These are phyloP conservation scores for Phytophthora syringae DNA, from an alignment of 352 stramenopile genomes.

Conservation along the genomic window DNA sequence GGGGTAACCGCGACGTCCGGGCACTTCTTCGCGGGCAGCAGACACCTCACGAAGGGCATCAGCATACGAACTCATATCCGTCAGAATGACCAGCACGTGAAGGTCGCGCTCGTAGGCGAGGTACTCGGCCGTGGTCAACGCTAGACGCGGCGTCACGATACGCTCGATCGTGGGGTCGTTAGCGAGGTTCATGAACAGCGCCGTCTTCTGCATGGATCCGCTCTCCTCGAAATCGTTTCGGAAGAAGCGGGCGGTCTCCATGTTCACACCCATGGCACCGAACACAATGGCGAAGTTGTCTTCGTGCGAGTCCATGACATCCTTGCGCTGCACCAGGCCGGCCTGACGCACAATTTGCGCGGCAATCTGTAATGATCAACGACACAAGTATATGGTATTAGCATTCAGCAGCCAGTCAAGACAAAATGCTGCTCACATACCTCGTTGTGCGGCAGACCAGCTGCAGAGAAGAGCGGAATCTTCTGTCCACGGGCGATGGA, in stretches of 20 bases:
- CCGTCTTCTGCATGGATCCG: slow-evolving; percentile 98
- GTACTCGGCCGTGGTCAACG: slow-evolving; percentile 99
- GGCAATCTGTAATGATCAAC: slow-evolving; percentile 76
- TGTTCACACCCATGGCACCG: slow-evolving; percentile 99
- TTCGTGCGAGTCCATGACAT: slow-evolving; percentile 98
- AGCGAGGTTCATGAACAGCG: slow-evolving; percentile 99
- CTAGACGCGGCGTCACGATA: slow-evolving; percentile 99
- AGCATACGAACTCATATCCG: slow-evolving; percentile 99
- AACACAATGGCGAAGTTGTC: slow-evolving; percentile 99
- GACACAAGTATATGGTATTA: not conserved
- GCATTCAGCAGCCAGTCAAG: no score
- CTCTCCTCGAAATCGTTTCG: slow-evolving; percentile 98
- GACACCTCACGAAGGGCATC: slow-evolving; percentile 97
- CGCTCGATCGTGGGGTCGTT: slow-evolving; percentile 99
- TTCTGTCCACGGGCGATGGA: slow-evolving; percentile 99
- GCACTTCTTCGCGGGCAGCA: slow-evolving; percentile 95
- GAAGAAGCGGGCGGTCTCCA: slow-evolving; percentile 98
- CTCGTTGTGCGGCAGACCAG: slow-evolving; percentile 99
- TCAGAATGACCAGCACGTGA: slow-evolving; percentile 99
- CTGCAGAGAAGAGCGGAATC: slow-evolving; percentile 99
- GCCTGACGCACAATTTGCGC: slow-evolving; percentile 99
- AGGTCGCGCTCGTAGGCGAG: slow-evolving; percentile 99
- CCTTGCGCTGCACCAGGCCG: slow-evolving; percentile 98
- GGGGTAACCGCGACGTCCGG: slow-evolving; percentile 98
- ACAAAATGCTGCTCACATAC: slow-evolving; percentile 21